Conservation (phyloP, 352 stramenopile species). For the Phytophthora sojae region DNA sequence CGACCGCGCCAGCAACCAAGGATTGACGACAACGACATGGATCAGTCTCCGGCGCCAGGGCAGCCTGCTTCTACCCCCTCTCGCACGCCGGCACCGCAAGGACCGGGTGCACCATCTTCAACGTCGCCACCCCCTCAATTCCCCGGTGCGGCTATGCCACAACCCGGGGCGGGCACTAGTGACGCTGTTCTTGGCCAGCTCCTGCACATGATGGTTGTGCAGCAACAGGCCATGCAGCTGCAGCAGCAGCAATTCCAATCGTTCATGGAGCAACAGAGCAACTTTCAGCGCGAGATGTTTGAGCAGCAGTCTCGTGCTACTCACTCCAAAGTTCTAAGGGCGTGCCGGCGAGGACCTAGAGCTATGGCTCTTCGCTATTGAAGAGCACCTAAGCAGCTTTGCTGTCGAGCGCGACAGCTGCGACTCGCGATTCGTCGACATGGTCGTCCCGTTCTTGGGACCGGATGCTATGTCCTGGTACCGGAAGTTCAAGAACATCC, state of each 20-base stretch:
- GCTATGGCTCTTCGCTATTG: background rate
- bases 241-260: constrained; percentile 19
- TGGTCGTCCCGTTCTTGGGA: background rate
- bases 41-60: background rate
- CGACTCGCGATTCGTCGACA: constrained; percentile 1
- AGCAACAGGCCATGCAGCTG: constrained; percentile 9
- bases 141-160: constrained; percentile 1
- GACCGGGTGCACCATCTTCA: background rate
- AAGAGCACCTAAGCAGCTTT: constrained; percentile 2
- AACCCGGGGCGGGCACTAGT: background rate
- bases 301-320: constrained; percentile 9
- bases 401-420: constrained; percentile 4
- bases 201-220: constrained; percentile 3
- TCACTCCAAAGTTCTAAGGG: background rate
- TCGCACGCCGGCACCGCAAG: background rate
- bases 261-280: constrained; percentile 17
- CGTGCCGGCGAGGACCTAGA: background rate
- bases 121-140: constrained; percentile 2
- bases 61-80: background rate
- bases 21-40: background rate
- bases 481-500: constrained; percentile 2
- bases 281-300: constrained; percentile 22
- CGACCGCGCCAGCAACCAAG: constrained; percentile 1
- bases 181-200: background rate
- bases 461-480: background rate